phyloP scores from a whole-genome alignment of 108 stramenopile genomes.

The Skeletonema potamos region DNA sequence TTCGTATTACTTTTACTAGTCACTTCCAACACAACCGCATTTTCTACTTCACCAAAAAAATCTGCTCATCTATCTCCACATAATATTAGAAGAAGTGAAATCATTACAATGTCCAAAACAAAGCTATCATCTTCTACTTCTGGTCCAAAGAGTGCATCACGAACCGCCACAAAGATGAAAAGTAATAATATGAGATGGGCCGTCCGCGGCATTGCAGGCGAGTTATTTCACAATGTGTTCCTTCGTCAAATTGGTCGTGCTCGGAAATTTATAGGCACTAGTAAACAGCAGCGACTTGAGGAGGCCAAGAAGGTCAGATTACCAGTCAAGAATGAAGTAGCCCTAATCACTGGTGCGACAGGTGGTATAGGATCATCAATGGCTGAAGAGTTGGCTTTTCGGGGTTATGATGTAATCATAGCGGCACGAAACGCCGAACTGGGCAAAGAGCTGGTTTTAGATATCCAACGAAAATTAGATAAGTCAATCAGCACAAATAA shows the following conservation, averaged over 20 bases:
- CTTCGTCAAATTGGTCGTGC: constrained; percentile 17
- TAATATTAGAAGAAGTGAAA: background rate
- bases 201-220: constrained; percentile 26
- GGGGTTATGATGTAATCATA: constrained; percentile 43
- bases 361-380: constrained; percentile 43
- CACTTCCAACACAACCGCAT: background rate
- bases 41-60: background rate
- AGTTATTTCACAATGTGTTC: constrained; percentile 31
- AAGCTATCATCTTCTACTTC: background rate
- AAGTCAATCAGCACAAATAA: background rate
- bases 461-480: constrained; percentile 11
- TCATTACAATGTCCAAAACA: background rate
- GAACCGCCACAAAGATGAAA: background rate
- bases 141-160: background rate
- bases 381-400: constrained; percentile 26
- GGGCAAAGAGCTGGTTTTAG: constrained; percentile 17
- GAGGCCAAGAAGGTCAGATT: constrained; percentile 6
- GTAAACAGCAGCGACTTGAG: constrained; percentile 1
- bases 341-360: constrained; percentile 38
- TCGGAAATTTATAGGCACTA: background rate
- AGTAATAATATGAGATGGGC: constrained; percentile 39
- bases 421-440: constrained; percentile 28
- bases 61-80: background rate
- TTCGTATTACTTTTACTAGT: background rate
- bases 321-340: constrained; percentile 23